Percentiles rank a stretch among this genome's conserved stretches.
Conservation (phyloP, 1,139 yeast species). For the Schwanniomyces etchellsii region DNA sequence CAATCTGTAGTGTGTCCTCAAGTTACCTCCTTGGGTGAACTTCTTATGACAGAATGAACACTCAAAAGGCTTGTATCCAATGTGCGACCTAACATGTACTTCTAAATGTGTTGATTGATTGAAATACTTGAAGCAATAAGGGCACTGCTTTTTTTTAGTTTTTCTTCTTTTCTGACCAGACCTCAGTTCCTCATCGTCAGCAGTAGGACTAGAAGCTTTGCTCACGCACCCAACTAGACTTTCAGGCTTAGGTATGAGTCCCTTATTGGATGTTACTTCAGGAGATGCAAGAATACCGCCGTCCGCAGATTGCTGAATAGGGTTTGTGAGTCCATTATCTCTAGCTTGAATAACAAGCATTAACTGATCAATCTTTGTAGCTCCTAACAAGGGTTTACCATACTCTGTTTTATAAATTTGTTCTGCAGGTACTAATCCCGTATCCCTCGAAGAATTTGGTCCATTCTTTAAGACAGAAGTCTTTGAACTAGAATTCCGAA, state of each 20-base stretch:
- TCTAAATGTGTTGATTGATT: conserved; percentile 75
- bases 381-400: conserved; percentile 69
- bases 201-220: conserved; percentile 35
- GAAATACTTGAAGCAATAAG: conserved; percentile 62
- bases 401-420: conserved; percentile 46
- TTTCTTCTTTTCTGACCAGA: conserved; percentile 20
- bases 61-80: conserved; percentile 73
- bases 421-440: conserved; percentile 25
- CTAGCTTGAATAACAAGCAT: conserved; percentile 89
- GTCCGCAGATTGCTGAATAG: conserved; percentile 59
- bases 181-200: conserved; percentile 15
- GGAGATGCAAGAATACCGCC: conserved; percentile 44
- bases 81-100: conserved; percentile 73
- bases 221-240: conserved; percentile 82
- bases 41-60: conserved; percentile 76
- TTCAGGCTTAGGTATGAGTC: conserved; percentile 53
- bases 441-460: conserved; percentile 5
- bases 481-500: too few relatives aligned
- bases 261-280: conserved; percentile 12
- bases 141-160: conserved; percentile 59
- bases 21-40: conserved; percentile 89
- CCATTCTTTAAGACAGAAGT: too few relatives aligned
- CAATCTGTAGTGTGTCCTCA: conserved; percentile 78
- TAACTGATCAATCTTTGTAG: conserved; percentile 82
- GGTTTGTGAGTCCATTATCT: conserved; percentile 62